Evolutionary conservation across 352 stramenopile species (phyloP), one percentile per base, ranked within the genome.

Genomic region (Pythium monospermum): DNA sequence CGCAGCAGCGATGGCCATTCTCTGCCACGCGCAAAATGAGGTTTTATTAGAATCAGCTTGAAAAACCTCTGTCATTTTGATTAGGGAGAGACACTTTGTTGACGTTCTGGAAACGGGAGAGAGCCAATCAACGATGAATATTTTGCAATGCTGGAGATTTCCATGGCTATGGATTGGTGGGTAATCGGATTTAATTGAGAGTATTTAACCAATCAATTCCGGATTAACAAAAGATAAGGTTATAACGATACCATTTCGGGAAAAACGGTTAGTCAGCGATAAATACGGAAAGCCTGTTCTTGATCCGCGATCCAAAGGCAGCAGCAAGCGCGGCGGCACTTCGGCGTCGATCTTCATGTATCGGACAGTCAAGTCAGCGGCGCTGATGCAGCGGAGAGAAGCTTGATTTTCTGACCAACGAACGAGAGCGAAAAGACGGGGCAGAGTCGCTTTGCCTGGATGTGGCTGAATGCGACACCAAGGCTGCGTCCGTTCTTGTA

Each of bases 401-500:
- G 41, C 50, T 76, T 73, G 38, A 91, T 67, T 33, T 73, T 75
- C 51, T 90, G 76, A 10, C 79, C 79, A 35, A 85, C 57, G 42
- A 70, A 79, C 12, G 82, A 90, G 43, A 87, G 59, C 7, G 77
- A 84, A 39, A 93, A 83, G 4, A 85, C 76, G 6, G 82, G 79
- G 31, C 64, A 76, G 25, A 93, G 63, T 27, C 68, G 69, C 53
- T 83, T 84, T 4, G 66, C 59, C 22, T 69, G 65, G 48, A 93
- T 76, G 41, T 79, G 68, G 23, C 58, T 63, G 53, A 87, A 93
- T 2, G 82, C 79, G 19, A 89, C 65, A 23, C 82, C 79, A n/a
- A 93, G 73, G 53, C 74, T 80, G 45, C 57, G 67, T 25, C 80
- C 76, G 37, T 93, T 93, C 39, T 83, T 68, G 61, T 87, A 93